Conservation (phyloP, 2,329 filamentous ascomycete species). For the Magnaporthiopsis rhizophila region DNA sequence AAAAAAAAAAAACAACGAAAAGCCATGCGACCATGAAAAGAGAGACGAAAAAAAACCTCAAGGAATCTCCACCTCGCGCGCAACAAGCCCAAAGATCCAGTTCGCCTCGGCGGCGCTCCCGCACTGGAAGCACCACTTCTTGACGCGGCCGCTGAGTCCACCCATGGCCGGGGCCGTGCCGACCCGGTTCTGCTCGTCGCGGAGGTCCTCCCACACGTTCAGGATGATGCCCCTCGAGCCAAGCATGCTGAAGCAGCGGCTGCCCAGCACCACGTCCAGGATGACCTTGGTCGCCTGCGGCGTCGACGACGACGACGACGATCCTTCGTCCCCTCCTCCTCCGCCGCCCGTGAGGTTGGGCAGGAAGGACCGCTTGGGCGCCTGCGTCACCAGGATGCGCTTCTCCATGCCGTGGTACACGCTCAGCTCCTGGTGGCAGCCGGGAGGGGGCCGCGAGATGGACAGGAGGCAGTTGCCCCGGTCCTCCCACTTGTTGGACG, state of each 20-base stretch:
- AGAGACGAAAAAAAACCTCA: constrained; percentile 12
- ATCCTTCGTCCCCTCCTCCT: constrained; percentile 18
- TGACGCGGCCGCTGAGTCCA: constrained; percentile 44
- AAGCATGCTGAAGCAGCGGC: constrained; percentile 76
- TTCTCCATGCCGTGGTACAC: constrained; percentile 68
- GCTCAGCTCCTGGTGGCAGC: constrained; percentile 49
- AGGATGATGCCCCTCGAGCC: constrained; percentile 82
- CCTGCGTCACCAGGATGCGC: constrained; percentile 69
- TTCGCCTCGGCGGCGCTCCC: constrained; percentile 42
- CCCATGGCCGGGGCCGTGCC: constrained; percentile 44
- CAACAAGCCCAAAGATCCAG: constrained; percentile 49
- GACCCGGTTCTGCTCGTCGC: constrained; percentile 50
- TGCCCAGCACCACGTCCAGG: constrained; percentile 77
- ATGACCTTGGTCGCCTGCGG: constrained; percentile 46
- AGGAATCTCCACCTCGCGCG: constrained; percentile 43
- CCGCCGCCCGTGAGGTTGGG: not conserved
- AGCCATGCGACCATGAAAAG: not conserved
- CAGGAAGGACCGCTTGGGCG: constrained; percentile 45
- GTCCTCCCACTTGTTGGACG: constrained; percentile 79
- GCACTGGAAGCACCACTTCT: constrained; percentile 58
- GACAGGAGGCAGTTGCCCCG: constrained; percentile 77
- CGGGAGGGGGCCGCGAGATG: constrained; percentile 66
- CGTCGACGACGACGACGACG: not conserved
- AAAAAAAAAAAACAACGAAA: not conserved
- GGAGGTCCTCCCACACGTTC: constrained; percentile 75